phyloP scores from a whole-genome alignment of 305 asterid genomes.

The Solanum hybrid region DNA sequence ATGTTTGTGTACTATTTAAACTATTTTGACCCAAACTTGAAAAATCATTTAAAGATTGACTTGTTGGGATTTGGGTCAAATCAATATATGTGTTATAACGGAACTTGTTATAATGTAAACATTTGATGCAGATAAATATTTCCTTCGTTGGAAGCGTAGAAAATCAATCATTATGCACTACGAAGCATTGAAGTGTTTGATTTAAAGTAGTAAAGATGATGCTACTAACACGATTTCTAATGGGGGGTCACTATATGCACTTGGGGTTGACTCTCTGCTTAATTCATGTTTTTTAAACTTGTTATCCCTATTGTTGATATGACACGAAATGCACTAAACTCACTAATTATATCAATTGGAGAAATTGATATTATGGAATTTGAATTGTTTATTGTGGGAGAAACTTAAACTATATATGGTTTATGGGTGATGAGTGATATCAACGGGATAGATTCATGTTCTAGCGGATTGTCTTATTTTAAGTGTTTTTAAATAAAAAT shows the following conservation, averaged over 20 bases:
- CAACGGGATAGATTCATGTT: background rate
- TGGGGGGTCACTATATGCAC: conserved; percentile 22
- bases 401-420: background rate
- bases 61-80: background rate
- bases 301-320: background rate
- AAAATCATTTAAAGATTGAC: background rate
- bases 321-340: conserved; percentile 24
- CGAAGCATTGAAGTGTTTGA: background rate
- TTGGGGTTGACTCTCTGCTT: background rate
- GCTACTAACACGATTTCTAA: background rate
- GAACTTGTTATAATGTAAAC: fast-evolving
- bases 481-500: no score
- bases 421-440: background rate
- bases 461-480: background rate
- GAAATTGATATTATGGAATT: conserved; percentile 14
- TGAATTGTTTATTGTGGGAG: background rate
- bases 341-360: conserved; percentile 5
- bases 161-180: background rate
- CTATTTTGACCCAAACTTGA: background rate
- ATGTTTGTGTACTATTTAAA: background rate
- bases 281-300: background rate
- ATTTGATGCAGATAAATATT: background rate
- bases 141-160: background rate
- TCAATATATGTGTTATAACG: background rate
- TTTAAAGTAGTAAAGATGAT: background rate